Evolutionary conservation across 805 yeast species (phyloP).

Genomic region (Teunomyces stri): DNA sequence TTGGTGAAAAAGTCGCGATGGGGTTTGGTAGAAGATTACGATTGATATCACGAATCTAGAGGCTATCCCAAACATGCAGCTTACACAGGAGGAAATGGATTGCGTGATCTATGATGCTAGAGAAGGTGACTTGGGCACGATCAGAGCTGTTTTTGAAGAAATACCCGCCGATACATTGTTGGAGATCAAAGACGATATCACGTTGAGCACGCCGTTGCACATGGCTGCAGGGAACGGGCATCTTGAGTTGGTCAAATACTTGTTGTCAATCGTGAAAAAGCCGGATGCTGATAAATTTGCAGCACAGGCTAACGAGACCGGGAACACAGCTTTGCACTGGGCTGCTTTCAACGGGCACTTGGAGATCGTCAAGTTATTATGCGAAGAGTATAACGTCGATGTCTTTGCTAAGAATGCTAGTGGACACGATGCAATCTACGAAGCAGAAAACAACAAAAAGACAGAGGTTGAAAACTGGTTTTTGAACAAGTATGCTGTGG

Average conservation of each 20-base stretch:
- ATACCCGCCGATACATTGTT: conserved; percentile 44
- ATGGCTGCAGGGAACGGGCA: conserved; percentile 98
- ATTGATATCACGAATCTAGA: too few species aligned
- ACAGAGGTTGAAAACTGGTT: conserved; percentile 77
- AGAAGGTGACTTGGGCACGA: conserved; percentile 77
- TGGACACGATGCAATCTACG: conserved; percentile 82
- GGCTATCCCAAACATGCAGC: conserved; percentile 9
- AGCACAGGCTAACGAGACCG: conserved; percentile 59
- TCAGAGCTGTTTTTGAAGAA: conserved; percentile 64
- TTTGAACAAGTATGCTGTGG: conserved; percentile 68
- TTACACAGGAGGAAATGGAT: conserved; percentile 76
- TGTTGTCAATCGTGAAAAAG: conserved; percentile 48
- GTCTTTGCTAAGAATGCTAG: conserved; percentile 72
- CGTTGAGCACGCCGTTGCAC: conserved; percentile 78
- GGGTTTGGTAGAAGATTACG: background rate
- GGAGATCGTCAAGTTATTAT: conserved; percentile 62
- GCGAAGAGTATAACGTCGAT: conserved; percentile 76
- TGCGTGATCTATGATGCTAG: conserved; percentile 81
- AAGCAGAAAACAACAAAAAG: conserved; percentile 78
- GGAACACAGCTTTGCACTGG: conserved; percentile 97
- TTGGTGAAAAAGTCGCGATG: conserved; percentile 1
- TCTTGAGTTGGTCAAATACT: conserved; percentile 57
- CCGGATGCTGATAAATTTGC: conserved; percentile 41
- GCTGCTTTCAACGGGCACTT: conserved; percentile 87
- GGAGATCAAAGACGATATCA: conserved; percentile 57